phyloP scores from a whole-genome alignment of 805 yeast genomes.

The Saccharomycopsis vini region DNA sequence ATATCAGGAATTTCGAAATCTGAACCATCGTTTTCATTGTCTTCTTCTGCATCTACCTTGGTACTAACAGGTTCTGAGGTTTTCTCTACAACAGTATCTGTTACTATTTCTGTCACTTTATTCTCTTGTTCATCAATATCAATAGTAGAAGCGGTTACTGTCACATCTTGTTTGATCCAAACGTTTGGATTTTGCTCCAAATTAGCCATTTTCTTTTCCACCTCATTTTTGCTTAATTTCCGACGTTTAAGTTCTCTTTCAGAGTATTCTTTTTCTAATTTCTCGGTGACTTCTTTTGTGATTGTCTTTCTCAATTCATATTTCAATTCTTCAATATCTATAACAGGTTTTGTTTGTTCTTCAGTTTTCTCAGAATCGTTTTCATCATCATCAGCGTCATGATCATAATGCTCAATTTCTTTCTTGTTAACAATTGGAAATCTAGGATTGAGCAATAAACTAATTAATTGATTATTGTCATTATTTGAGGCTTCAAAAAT shows the following conservation, averaged over 20 bases:
- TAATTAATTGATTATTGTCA: constrained; percentile 31
- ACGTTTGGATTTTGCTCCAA: constrained; percentile 7
- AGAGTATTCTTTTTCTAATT: not conserved
- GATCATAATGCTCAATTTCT: constrained; percentile 19
- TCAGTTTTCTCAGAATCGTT: not conserved
- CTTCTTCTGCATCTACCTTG: not conserved
- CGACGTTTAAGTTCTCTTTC: no score
- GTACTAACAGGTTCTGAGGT: not conserved
- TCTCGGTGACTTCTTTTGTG: constrained; percentile 2
- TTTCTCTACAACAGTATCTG: not conserved
- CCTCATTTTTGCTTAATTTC: no score
- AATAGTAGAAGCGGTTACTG: not conserved
- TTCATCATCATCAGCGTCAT: constrained; percentile 25
- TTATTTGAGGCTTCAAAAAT: constrained; percentile 39
- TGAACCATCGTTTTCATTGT: constrained; percentile 8
- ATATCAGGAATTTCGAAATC: constrained; percentile 19
- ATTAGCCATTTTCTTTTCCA: not conserved
- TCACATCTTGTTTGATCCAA: constrained; percentile 1
- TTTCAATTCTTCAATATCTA: constrained; percentile 3
- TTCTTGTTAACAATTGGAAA: constrained; percentile 43
- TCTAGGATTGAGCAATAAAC: constrained; percentile 65
- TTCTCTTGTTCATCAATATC: not conserved
- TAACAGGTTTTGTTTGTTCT: not conserved
- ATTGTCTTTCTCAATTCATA: constrained; percentile 1
- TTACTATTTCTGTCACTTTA: not conserved